Evolutionary conservation across 805 yeast species (phyloP), one percentile per base, ranked within the genome.

Genomic region (Kodamaea hsintzibuensis): DNA sequence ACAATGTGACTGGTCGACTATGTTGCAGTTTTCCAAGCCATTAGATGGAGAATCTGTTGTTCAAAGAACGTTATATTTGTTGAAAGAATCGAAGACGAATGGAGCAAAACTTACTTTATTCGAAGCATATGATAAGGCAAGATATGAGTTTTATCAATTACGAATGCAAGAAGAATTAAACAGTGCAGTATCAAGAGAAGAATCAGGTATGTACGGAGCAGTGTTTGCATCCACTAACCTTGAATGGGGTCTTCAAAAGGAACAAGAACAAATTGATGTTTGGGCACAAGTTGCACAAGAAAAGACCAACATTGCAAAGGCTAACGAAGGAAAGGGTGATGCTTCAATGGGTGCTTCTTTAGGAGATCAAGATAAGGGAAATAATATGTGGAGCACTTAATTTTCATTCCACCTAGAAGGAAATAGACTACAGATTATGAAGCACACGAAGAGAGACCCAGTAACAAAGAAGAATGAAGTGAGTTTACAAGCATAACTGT

Each of bases 141-240:
- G 96, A 60, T 84, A 82, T 59, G 98, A 95, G 71, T 95, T 90
- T 67, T 95, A 95, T 69, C 81, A 88, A 60, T 76, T 90, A 55
- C 84, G 97, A 66, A 89, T 91, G 79, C 84, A 87, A 55, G 88
- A 89, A 65, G 97, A 92, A 63, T 76, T 89, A 90, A 86, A 67
- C 74, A 77, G 65, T 81, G 82, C 66, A 78, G 74, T 93, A 1
- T 82, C 89, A 3, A 79, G 78, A 56, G 99, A 95, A 78, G 97
- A 95, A 69, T 82, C 91, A 7, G 78, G 77, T 53, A 86, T 95
- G 96, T 84, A 77, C 66, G 98, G 98, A 17, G 87, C 96, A 1
- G 81, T 85, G 7, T 89, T 78, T 69, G 82, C 83, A 40, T 74
- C 80, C 39, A 75, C 89, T 37, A 72, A 83, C 57, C 70, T 91